Evolutionary conservation across 2,329 filamentous ascomycete species (phyloP), one percentile per base, ranked within the genome.

Genomic region (Aspergillus sp.): DNA sequence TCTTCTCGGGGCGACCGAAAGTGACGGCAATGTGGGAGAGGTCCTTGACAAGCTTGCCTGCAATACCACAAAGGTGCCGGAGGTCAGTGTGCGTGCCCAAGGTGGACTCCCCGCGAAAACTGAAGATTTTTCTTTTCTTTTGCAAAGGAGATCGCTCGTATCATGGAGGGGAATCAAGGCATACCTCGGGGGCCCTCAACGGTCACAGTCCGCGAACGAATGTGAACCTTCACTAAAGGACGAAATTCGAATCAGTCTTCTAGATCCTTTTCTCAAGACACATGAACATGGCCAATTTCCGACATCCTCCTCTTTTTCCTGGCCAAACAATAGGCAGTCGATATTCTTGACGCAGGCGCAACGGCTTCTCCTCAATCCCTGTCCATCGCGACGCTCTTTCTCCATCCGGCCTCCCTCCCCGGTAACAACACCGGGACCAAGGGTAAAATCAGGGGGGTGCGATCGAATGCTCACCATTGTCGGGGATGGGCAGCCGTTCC

Each of bases 41-140:
- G 82, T 97, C 90, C 90, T 98, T 99, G 76, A 85, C 84, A 78
- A 99, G 91, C 87, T 96, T 97, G 84, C 95, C 90, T 91, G 75
- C 75, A 69, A 51, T 49, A 42, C 26, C 20, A 39, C 26, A 26
- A 42, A 29, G 36, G 36, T 6, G 14, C 16, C 36, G 36, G 36
- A 42, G 16, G 36, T 42, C 36, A 42, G 36, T 42, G 36, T 42
- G 36, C 36, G 36, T 42, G 36, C 16, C 16, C 36, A n/a, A 4
- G 16, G 36, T 42, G 36, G 32, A 16, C 36, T 42, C 36, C 36
- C 36, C 36, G 36, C 36, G 36, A 42, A 7, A 12, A 6, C 36
- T 36, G 16, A 42, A 6, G 22, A n/a, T 29, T 29, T 29, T 29
- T 29, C 9, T 29, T 9, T 29, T 29, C 7, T 14, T 42, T 42